Base-by-base conservation (phyloP, 2,329 filamentous ascomycete genomes). In the Hyphodiscus sp. region DNA sequence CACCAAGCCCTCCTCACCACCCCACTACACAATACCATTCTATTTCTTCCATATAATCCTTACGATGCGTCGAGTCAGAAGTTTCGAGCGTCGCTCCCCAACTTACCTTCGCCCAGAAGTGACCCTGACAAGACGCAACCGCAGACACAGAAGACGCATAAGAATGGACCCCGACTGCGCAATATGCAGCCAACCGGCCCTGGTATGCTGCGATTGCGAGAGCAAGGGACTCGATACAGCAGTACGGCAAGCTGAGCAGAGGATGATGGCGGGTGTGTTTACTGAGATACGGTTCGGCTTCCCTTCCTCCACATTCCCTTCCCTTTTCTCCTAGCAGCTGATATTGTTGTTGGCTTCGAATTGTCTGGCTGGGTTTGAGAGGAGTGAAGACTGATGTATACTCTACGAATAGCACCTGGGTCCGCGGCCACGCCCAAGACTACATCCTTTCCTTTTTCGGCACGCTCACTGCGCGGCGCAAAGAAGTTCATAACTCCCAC, bases 141-240 rank as follows among this genome's bases (percentile, higher is more conserved):
- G 53, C 56, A 65, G 61, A 33, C 47, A 73, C 63, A 79, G 77
- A 33, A 30, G 45, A 47, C n/a, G 50, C 67, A 76, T 79, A 68
- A 83, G 76, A 69, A 85, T 86, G 81, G 83, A 86, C 64, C 83
- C 83, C 44, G 81, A 86, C 70, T 87, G 83, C 69, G 83, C 83
- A 50, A 82, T 87, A 65, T 86, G 83, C 68, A 75, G 75, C 64
- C 75, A 77, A 58, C 81, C 83, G 57, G 81, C 82, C 45, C 74
- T 73, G 43, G 66, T 76, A 61, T 74, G 73, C 57, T 87, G 83
- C 68, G 81, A 83, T 60, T 87, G 83, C 66, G 83, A 87, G 72
- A 80, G 80, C 49, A 83, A 81, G 62, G 79, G 81, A 26, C 74
- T 86, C 29, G 82, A 86, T 60, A 70, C 78, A 53, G 82, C 83